phyloP scores from a whole-genome alignment of 805 yeast species.

The Starmera caribaea region DNA sequence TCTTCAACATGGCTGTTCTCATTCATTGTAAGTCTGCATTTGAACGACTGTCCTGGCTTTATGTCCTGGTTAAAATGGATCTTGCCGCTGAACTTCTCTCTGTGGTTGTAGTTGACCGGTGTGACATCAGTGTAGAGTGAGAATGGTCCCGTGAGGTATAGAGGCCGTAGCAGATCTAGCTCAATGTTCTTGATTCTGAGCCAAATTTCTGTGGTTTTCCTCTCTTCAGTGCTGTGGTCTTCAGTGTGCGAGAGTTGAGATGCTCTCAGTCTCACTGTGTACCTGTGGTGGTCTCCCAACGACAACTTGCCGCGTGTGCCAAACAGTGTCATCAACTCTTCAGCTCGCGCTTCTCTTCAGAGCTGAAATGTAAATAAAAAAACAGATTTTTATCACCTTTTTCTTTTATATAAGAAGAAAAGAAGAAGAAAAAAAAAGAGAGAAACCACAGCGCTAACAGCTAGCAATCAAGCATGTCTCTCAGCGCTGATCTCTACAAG shows the following conservation, averaged over 20 bases:
- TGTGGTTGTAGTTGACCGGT: slow-evolving; percentile 52
- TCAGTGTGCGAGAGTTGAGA: too few species aligned
- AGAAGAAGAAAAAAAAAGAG: background rate
- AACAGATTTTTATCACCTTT: background rate
- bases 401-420: background rate
- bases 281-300: slow-evolving; percentile 8
- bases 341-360: background rate
- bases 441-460: too few species aligned
- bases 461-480: background rate
- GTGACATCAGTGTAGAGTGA: slow-evolving; percentile 75
- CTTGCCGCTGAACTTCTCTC: slow-evolving; percentile 29
- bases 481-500: slow-evolving; percentile 9
- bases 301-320: slow-evolving; percentile 3
- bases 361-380: background rate
- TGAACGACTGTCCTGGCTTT: slow-evolving; percentile 65
- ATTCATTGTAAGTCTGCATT: slow-evolving; percentile 43
- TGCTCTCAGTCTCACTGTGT: background rate
- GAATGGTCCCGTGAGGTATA: slow-evolving; percentile 85
- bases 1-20: slow-evolving; percentile 26
- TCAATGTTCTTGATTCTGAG: slow-evolving; percentile 64
- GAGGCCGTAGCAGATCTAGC: slow-evolving; percentile 64
- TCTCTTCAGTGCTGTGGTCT: too few species aligned
- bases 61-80: slow-evolving; percentile 41
- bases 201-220: slow-evolving; percentile 24
- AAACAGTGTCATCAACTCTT: background rate